Base-by-base conservation (phyloP, 768 basidiomycete genomes). In the Suillus occidentalis region DNA sequence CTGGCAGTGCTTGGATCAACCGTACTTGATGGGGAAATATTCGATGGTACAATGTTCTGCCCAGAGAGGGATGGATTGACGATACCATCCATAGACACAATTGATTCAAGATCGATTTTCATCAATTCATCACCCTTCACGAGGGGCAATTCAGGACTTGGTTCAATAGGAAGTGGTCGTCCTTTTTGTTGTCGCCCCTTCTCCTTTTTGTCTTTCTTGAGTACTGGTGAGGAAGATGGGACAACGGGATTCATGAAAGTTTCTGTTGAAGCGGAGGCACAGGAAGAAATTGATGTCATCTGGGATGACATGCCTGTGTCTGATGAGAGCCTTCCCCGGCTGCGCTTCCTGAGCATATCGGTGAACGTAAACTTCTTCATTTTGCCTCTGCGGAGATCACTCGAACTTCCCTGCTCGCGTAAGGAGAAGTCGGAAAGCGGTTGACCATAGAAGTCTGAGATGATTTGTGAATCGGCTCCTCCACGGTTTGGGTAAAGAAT, bases 81-180 rank as follows among this genome's bases (percentile, higher is more conserved):
- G 71, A 97, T 94, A 7, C 90, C 95, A 45, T 91, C 89, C 85
- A 97, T 94, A 60, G n/a, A 78, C 12, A 89, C 84, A 52, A 61
- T 6, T 22, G 47, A 76, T 72, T 65, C 76, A 70, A 66, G 78
- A 69, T 67, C 69, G 61, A 66, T 72, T 60, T 16, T 64, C 68
- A 69, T 65, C 67, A 68, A 63, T 18, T 68, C 28, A 56, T 61
- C 70, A 67, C 74, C 60, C 67, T 55, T 55, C 34, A 81, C 66
- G 64, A 68, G 40, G 43, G 66, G 62, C 47, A 62, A 18, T 2
- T 70, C 65, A 20, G 64, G 68, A 37, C 61, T 52, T 42, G 75
- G 58, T 52, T 66, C 73, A 40, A 71, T 75, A 45, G 73, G 69
- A 31, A 66, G 72, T 63, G 56, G 60, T 63, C 63, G 64, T 65